Conservation (phyloP, 345 rosid genomes). For the Rhodomyrtus tomentosa region DNA sequence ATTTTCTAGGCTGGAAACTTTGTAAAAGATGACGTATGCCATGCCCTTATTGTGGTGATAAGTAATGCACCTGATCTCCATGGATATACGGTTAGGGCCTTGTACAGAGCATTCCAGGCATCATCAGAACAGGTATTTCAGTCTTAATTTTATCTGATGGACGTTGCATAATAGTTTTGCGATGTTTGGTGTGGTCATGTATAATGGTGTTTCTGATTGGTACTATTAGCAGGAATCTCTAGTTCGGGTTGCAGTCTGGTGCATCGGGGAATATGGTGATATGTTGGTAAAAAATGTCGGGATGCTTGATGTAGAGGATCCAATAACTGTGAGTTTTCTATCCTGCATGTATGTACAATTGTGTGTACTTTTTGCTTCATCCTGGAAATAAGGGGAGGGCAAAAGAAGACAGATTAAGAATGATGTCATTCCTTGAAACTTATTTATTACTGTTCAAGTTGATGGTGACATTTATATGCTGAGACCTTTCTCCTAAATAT, state of each 20-base stretch:
- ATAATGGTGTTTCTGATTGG: not conserved
- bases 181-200: not conserved
- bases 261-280: slow-evolving; percentile 99
- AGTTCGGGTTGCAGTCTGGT: slow-evolving; percentile 96
- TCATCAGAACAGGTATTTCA: slow-evolving; percentile 70
- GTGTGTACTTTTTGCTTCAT: not conserved
- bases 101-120: slow-evolving; percentile 67
- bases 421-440: not conserved
- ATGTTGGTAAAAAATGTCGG: slow-evolving; percentile 81
- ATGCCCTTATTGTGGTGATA: slow-evolving; percentile 86
- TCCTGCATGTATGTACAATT: not conserved
- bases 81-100: slow-evolving; percentile 84
- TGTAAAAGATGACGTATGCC: slow-evolving; percentile 98
- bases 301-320: slow-evolving; percentile 81
- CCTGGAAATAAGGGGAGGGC: not conserved
- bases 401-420: not conserved
- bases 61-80: slow-evolving; percentile 95
- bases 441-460: not conserved
- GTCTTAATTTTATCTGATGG: not conserved
- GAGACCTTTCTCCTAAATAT: not conserved
- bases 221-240: slow-evolving; percentile 64
- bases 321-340: slow-evolving; percentile 61
- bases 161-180: not conserved
- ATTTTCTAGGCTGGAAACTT: slow-evolving; percentile 80
- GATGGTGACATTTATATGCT: not conserved